phyloP scores from a whole-genome alignment of 257 asterid species.

The Capsicum rhomboideum region DNA sequence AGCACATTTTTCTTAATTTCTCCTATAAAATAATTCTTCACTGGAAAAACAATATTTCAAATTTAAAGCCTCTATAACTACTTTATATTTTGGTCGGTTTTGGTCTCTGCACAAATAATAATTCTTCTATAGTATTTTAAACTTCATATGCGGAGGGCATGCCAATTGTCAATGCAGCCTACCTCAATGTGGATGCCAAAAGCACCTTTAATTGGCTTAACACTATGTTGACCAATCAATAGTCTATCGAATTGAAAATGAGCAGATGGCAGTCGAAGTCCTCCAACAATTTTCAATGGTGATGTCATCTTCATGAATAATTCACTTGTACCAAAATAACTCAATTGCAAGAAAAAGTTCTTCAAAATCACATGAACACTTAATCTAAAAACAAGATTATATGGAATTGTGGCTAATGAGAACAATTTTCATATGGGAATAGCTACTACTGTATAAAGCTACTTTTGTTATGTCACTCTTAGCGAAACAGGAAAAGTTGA shows the following conservation, averaged over 20 bases:
- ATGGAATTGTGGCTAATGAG: neutral
- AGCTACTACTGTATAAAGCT: neutral
- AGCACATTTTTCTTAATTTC: no score
- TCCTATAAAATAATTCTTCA: no score
- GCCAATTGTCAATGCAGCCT: neutral
- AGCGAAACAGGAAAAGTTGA: neutral
- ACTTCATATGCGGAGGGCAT: neutral
- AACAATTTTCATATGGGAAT: neutral
- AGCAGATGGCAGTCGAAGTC: neutral
- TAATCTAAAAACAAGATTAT: neutral
- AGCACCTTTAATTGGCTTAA: neutral
- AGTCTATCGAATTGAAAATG: neutral
- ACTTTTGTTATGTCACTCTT: neutral
- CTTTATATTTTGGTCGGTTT: neutral
- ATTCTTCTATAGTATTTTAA: neutral
- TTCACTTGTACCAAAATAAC: neutral
- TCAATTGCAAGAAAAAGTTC: neutral
- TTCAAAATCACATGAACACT: neutral
- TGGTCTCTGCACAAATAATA: neutral
- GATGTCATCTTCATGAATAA: neutral
- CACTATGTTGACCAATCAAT: neutral
- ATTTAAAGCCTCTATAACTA: neutral
- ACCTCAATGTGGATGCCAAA: neutral
- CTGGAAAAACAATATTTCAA: neutral
- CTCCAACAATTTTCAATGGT: neutral